These are phyloP conservation scores for Cystobasidiaceae sp. DNA, from an alignment of 1,284 basidiomycete genomes.

Conservation along the genomic window DNA sequence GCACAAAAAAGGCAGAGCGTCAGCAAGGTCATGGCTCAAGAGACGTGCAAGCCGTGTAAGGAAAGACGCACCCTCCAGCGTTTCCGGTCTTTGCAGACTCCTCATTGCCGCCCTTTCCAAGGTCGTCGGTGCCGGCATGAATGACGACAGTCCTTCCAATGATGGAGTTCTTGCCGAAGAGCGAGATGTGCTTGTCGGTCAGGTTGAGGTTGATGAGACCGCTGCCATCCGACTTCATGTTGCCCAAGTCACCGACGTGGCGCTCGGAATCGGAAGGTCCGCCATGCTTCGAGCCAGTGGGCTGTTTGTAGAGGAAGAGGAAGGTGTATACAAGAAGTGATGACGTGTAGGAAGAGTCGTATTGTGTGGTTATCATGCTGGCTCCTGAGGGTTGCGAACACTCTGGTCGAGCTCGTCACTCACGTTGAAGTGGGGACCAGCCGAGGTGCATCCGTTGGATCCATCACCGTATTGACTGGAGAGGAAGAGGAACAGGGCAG, in stretches of 20 bases:
- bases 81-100: slow-evolving; percentile 69
- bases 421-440: slow-evolving; percentile 68
- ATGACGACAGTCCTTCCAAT: slow-evolving; percentile 62
- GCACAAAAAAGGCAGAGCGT: slow-evolving; percentile 50
- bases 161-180: slow-evolving; percentile 65
- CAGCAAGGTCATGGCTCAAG: not conserved
- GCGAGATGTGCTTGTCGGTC: slow-evolving; percentile 56
- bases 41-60: slow-evolving; percentile 3
- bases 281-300: slow-evolving; percentile 61
- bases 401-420: too few species aligned
- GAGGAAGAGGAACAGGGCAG: not conserved
- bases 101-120: slow-evolving; percentile 56
- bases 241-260: slow-evolving; percentile 73
- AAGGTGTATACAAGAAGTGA: too few species aligned
- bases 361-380: not conserved
- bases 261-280: slow-evolving; percentile 56
- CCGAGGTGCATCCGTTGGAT: slow-evolving; percentile 60
- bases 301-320: slow-evolving; percentile 40
- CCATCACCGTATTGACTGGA: slow-evolving; percentile 63
- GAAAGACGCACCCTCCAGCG: slow-evolving; percentile 46
- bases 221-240: slow-evolving; percentile 59
- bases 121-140: slow-evolving; percentile 53
- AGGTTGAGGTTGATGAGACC: slow-evolving; percentile 60
- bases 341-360: not conserved
- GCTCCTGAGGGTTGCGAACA: not conserved